Conservation (phyloP, 345 rosid species). For the Eucalyptus globulus region DNA sequence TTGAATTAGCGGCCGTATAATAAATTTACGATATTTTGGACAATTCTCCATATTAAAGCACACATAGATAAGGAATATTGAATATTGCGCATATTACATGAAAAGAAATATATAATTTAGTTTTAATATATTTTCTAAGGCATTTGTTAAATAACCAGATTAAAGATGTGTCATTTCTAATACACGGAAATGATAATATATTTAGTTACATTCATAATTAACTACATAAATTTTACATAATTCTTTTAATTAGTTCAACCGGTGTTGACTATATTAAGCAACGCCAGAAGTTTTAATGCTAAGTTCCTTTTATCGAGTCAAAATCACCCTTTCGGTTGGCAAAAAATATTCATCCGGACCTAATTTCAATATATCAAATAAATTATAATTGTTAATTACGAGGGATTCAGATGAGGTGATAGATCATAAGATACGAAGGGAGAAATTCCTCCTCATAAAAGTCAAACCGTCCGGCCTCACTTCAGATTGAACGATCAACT, state of each 20-base stretch:
- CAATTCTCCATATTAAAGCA: neutral
- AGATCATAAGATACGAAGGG: neutral
- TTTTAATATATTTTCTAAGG: neutral
- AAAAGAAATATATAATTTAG: too few species aligned
- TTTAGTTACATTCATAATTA: too few species aligned
- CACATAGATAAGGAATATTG: neutral
- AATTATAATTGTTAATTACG: neutral
- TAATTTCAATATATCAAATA: neutral
- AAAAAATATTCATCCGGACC: neutral
- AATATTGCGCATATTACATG: neutral
- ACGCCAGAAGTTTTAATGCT: neutral
- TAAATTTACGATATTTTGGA: too few species aligned
- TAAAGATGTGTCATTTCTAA: neutral
- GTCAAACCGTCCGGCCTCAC: neutral
- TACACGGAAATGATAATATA: too few species aligned
- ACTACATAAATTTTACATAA: neutral
- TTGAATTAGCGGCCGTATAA: fast-evolving
- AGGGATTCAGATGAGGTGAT: fast-evolving
- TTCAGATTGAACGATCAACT: neutral
- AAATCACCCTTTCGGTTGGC: neutral
- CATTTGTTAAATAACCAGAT: neutral
- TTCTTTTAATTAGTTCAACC: neutral
- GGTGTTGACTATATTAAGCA: neutral
- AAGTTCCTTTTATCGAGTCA: neutral
- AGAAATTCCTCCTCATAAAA: neutral